These are phyloP conservation scores for Lasiosphaeris hirsuta DNA, from an alignment of 495 filamentous ascomycete species.

Conservation along the genomic window DNA sequence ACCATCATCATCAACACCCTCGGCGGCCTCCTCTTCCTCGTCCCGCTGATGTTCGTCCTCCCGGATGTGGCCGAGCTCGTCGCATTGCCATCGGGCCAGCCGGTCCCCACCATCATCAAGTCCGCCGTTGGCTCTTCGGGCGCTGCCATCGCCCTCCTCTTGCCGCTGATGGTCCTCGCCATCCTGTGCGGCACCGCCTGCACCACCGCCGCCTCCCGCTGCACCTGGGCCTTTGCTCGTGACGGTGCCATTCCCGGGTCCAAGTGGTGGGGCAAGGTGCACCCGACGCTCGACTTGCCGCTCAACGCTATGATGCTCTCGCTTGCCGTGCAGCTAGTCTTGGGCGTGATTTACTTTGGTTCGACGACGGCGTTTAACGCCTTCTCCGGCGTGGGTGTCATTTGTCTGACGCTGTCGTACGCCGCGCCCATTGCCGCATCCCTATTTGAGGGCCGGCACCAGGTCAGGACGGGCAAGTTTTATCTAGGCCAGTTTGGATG, in stretches of 20 bases:
- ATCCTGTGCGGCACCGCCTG: slow-evolving; percentile 62
- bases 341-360: slow-evolving; percentile 53
- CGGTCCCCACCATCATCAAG: slow-evolving; percentile 45
- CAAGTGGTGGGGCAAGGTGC: slow-evolving; percentile 46
- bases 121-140: slow-evolving; percentile 42
- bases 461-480: slow-evolving; percentile 54
- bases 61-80: slow-evolving; percentile 44
- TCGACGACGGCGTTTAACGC: slow-evolving; percentile 53
- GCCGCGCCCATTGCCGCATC: slow-evolving; percentile 56
- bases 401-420: slow-evolving; percentile 57
- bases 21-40: slow-evolving; percentile 47
- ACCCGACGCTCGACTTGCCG: slow-evolving; percentile 46
- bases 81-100: slow-evolving; percentile 37
- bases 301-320: slow-evolving; percentile 52
- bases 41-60: slow-evolving; percentile 49
- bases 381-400: slow-evolving; percentile 62
- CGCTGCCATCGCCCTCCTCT: slow-evolving; percentile 44
- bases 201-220: slow-evolving; percentile 57
- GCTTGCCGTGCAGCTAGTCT: slow-evolving; percentile 43
- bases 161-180: slow-evolving; percentile 47
- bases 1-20: slow-evolving; percentile 48
- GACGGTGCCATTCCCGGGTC: slow-evolving; percentile 58
- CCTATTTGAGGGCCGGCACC: slow-evolving; percentile 47
- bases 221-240: slow-evolving; percentile 59
- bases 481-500: slow-evolving; percentile 54